phyloP scores from a whole-genome alignment of 1,284 basidiomycete genomes.

The Pterulicium gracile region DNA sequence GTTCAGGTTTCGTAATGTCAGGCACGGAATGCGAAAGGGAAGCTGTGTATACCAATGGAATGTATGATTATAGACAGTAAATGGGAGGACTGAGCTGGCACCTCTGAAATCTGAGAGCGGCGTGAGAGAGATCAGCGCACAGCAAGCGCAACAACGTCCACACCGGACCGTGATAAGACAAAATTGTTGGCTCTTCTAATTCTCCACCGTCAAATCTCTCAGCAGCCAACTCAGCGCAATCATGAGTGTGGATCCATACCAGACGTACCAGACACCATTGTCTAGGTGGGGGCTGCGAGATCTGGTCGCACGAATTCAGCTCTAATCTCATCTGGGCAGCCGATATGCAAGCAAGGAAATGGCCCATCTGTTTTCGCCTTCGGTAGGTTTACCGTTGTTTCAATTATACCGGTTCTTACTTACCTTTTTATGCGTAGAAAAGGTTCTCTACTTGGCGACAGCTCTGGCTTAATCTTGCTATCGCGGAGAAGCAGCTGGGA shows the following conservation, averaged over 20 bases:
- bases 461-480: constrained; percentile 94
- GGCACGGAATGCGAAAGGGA: no score
- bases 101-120: no score
- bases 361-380: constrained; percentile 90
- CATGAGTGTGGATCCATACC: constrained; percentile 49
- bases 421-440: constrained; percentile 40
- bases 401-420: not conserved
- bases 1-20: no score
- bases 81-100: no score
- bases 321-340: constrained; percentile 30
- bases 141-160: no score
- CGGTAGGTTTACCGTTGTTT: constrained; percentile 34
- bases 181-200: no score
- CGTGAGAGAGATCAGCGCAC: no score
- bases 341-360: constrained; percentile 99
- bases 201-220: no score
- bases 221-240: no score
- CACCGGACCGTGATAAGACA: no score
- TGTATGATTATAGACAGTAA: no score
- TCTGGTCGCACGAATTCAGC: not conserved
- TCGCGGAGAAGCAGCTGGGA: constrained; percentile 94
- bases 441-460: constrained; percentile 96
- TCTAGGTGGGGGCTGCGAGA: constrained; percentile 40
- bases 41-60: no score
- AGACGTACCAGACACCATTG: constrained; percentile 68